Conservation (phyloP, 192 early-diverging fungal species). For the Linderina pennispora region DNA sequence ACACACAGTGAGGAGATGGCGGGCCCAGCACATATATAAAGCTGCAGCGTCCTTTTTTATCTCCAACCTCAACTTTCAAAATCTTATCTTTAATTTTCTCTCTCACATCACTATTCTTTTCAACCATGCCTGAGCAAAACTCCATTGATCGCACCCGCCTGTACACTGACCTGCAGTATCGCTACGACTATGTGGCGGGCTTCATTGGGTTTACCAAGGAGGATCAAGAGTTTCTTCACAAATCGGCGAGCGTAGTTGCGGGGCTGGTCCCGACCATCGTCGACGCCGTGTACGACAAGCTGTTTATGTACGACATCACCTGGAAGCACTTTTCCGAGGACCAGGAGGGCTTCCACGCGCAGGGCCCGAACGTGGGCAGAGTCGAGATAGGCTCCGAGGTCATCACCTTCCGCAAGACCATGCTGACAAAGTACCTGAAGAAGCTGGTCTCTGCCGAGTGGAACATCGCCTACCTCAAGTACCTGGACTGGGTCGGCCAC, state of each 20-base stretch:
- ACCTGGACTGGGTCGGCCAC: constrained; percentile 74
- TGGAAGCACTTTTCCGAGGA: constrained; percentile 61
- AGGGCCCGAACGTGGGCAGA: constrained; percentile 16
- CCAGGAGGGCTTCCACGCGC: constrained; percentile 56
- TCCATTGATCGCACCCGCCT: constrained; percentile 61
- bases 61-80: too few species aligned
- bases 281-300: constrained; percentile 68
- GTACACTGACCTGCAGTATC: constrained; percentile 69
- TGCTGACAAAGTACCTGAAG: constrained; percentile 64
- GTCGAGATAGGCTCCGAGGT: constrained; percentile 59
- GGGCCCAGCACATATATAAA: too few species aligned
- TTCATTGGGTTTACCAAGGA: constrained; percentile 66
- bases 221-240: constrained; percentile 65
- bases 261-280: constrained; percentile 69
- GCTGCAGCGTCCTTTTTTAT: too few species aligned
- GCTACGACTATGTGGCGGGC: constrained; percentile 68
- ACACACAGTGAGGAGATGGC: too few species aligned
- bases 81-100: too few species aligned
- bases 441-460: constrained; percentile 53
- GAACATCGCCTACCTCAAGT: constrained; percentile 53
- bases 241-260: constrained; percentile 53
- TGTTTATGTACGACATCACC: constrained; percentile 69
- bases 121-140: constrained; percentile 33
- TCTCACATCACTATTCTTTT: too few species aligned
- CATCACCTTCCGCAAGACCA: constrained; percentile 76